phyloP scores from a whole-genome alignment of 805 yeast genomes.

The Monosporozyma siamensis region DNA sequence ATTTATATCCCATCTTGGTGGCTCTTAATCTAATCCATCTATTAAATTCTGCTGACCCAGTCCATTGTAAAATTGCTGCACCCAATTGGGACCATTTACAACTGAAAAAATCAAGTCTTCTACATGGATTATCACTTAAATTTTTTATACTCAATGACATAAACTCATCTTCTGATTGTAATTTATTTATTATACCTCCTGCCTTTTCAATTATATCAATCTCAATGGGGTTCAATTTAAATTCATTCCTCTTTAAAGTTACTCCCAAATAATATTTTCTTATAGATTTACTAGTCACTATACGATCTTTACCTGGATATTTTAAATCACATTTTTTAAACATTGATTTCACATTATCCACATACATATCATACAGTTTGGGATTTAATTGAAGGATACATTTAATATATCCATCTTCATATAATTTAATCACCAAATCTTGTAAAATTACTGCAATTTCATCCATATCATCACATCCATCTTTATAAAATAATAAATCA shows the following conservation, averaged over 20 bases:
- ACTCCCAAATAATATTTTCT: constrained; percentile 20
- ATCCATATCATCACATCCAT: constrained; percentile 17
- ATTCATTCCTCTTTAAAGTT: constrained; percentile 5
- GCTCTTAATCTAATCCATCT: constrained; percentile 24
- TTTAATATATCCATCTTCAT: constrained; percentile 15
- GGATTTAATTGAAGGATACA: constrained; percentile 21
- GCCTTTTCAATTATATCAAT: not conserved
- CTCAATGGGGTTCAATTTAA: not conserved
- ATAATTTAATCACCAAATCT: constrained; percentile 12
- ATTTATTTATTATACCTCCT: not conserved
- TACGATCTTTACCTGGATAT: constrained; percentile 1
- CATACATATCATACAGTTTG: constrained; percentile 8
- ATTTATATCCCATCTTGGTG: constrained; percentile 18
- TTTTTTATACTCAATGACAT: constrained; percentile 14
- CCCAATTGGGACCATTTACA: constrained; percentile 28
- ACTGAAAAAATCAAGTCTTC: constrained; percentile 27
- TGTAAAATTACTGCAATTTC: constrained; percentile 18
- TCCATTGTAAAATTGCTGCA: constrained; percentile 27
- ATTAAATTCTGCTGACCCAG: constrained; percentile 27
- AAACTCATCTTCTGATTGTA: constrained; percentile 14
- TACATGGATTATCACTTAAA: constrained; percentile 12
- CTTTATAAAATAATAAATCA: constrained; percentile 25
- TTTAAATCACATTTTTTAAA: constrained; percentile 7
- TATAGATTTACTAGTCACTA: constrained; percentile 5
- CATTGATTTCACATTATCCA: constrained; percentile 8